Percentiles rank a stretch among this genome's conserved stretches.
These are phyloP conservation scores for Nitzschia sp. DNA, from an alignment of 108 stramenopile species.

Conservation along the genomic window DNA sequence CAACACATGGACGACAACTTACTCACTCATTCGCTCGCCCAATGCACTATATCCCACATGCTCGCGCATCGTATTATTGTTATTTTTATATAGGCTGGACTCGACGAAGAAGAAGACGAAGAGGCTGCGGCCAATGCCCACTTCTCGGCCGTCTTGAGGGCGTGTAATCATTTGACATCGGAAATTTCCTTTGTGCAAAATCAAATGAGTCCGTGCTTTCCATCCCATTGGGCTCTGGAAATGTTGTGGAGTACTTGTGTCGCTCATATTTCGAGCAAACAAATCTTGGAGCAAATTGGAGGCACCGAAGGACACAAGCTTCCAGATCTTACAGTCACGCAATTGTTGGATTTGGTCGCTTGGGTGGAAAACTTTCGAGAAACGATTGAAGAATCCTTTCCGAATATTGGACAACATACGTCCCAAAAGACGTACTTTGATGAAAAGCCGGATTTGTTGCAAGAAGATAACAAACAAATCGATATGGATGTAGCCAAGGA, in stretches of 20 bases:
- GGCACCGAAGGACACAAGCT: slow-evolving; percentile 80
- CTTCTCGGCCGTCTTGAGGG: slow-evolving; percentile 81
- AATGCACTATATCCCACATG: background rate
- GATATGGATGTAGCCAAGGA: slow-evolving; percentile 82
- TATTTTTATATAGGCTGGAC: background rate
- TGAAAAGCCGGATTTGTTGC: slow-evolving; percentile 69
- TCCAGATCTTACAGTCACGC: slow-evolving; percentile 77
- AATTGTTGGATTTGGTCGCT: slow-evolving; percentile 86
- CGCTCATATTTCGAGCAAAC: slow-evolving; percentile 81
- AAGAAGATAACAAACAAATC: slow-evolving; percentile 64
- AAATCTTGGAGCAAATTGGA: slow-evolving; percentile 88
- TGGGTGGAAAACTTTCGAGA: slow-evolving; percentile 88
- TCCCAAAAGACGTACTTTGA: slow-evolving; percentile 80
- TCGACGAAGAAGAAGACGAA: slow-evolving; percentile 50
- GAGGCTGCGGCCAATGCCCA: slow-evolving; percentile 53
- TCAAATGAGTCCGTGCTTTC: slow-evolving; percentile 89
- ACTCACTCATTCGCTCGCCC: too few relatives aligned
- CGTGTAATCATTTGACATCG: slow-evolving; percentile 75
- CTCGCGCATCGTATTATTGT: background rate
- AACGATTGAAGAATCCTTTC: slow-evolving; percentile 88
- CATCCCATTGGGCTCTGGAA: slow-evolving; percentile 82
- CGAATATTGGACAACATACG: slow-evolving; percentile 62
- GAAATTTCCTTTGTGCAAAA: slow-evolving; percentile 84
- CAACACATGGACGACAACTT: too few relatives aligned
- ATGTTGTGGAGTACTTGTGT: slow-evolving; percentile 85